These are phyloP conservation scores for Hypholoma fasciculare DNA, from an alignment of 768 basidiomycete species.

Conservation along the genomic window DNA sequence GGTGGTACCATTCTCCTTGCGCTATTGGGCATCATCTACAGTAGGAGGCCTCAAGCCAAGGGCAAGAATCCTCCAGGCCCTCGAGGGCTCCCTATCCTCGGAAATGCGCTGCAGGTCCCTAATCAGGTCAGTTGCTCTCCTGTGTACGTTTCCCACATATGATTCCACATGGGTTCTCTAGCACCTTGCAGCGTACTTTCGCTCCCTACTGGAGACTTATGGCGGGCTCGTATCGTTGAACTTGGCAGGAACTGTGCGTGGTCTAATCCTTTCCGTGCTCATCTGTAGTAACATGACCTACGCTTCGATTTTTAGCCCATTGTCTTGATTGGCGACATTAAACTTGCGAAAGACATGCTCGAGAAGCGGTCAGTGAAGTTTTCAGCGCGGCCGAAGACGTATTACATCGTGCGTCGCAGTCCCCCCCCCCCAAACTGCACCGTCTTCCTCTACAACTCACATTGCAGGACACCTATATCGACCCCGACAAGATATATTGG, in stretches of 20 bases:
- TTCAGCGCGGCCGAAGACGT: not conserved
- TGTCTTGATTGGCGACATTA: not conserved
- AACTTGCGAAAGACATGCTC: not conserved
- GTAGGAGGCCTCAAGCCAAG: no score
- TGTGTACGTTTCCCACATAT: not conserved
- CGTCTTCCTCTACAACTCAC: no score
- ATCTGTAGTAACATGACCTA: not conserved
- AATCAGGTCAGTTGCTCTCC: not conserved
- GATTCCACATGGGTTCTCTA: not conserved
- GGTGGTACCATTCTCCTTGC: not conserved
- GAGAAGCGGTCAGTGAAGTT: not conserved
- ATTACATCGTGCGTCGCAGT: not conserved
- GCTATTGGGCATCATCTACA: not conserved
- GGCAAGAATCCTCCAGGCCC: not conserved
- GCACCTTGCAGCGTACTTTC: not conserved
- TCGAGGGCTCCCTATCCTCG: not conserved
- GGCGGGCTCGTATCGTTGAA: not conserved
- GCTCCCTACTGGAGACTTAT: not conserved
- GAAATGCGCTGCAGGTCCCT: not conserved
- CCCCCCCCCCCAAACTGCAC: not conserved
- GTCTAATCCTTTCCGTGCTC: not conserved
- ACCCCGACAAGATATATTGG: not conserved
- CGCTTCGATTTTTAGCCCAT: not conserved
- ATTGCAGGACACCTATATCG: not conserved
- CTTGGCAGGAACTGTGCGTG: not conserved